Conservation (phyloP, 2,329 filamentous ascomycete genomes). For the Stagonosporopsis rhizophila region DNA sequence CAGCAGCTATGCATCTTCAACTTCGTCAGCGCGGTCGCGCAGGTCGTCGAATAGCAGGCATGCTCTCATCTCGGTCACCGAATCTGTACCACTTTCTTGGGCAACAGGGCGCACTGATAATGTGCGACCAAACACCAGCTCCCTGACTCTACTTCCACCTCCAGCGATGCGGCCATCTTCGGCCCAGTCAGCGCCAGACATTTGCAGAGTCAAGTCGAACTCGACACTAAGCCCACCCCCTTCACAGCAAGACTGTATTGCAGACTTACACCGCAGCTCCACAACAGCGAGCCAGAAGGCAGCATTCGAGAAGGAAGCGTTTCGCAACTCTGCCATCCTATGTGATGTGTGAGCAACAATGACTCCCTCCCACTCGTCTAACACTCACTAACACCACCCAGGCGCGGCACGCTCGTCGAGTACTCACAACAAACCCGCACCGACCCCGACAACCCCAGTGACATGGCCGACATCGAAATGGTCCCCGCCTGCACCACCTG, state of each 20-base stretch:
- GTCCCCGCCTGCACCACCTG: slow-evolving; percentile 47
- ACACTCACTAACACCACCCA: slow-evolving; percentile 18
- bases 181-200: slow-evolving; percentile 2
- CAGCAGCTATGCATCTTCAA: slow-evolving; percentile 87
- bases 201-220: slow-evolving; percentile 21
- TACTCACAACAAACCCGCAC: slow-evolving; percentile 48
- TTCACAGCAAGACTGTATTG: slow-evolving; percentile 26
- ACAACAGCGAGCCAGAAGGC: slow-evolving; percentile 45
- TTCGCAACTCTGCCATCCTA: slow-evolving; percentile 54
- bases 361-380: neutral
- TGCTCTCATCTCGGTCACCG: slow-evolving; percentile 22
- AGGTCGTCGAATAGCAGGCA: slow-evolving; percentile 21
- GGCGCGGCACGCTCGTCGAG: slow-evolving; percentile 51
- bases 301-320: slow-evolving; percentile 51
- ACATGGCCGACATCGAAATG: slow-evolving; percentile 49
- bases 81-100: slow-evolving; percentile 15
- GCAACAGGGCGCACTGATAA: slow-evolving; percentile 29
- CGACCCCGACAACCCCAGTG: slow-evolving; percentile 15
- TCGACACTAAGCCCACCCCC: slow-evolving; percentile 32
- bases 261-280: slow-evolving; percentile 39
- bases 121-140: slow-evolving; percentile 15
- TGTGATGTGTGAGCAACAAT: slow-evolving; percentile 50
- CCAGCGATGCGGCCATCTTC: slow-evolving; percentile 32
- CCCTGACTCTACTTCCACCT: slow-evolving; percentile 32
- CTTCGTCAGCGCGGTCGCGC: slow-evolving; percentile 54